Percentiles rank a stretch among this genome's conserved stretches.
These are phyloP conservation scores for Leishmania tarentolae DNA, from an alignment of 208 protist genomes.

Conservation along the genomic window DNA sequence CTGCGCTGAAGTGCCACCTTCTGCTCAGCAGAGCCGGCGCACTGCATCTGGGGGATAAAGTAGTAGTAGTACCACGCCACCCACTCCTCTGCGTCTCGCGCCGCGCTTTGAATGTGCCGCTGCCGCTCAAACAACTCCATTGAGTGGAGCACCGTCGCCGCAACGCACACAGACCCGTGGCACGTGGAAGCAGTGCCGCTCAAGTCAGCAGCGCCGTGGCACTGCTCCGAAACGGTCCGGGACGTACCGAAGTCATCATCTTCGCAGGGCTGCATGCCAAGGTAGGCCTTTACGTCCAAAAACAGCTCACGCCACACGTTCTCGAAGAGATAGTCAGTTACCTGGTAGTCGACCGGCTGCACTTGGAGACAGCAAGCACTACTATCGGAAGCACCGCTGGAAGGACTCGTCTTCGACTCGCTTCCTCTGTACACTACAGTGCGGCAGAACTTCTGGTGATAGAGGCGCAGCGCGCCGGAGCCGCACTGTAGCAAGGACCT, in stretches of 20 bases:
- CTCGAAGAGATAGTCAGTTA: conserved; percentile 45
- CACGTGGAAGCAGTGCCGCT: neutral
- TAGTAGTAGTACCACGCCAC: conserved; percentile 36
- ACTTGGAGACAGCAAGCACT: conserved; percentile 1
- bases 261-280: conserved; percentile 28
- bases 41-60: conserved; percentile 9
- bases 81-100: conserved; percentile 42
- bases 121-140: conserved; percentile 75
- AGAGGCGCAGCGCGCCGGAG: conserved; percentile 19
- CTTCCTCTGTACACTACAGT: neutral
- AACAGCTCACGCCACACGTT: conserved; percentile 52
- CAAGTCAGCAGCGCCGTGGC: neutral
- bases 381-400: conserved; percentile 2
- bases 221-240: neutral
- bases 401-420: neutral
- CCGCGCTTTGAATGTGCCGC: conserved; percentile 34
- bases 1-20: neutral
- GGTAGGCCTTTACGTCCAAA: conserved; percentile 34
- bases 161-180: conserved; percentile 46
- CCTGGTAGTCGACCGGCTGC: conserved; percentile 49
- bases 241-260: conserved; percentile 3
- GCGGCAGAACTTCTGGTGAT: conserved; percentile 28
- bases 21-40: conserved; percentile 6
- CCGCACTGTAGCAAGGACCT: conserved; percentile 26
- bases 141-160: conserved; percentile 59